A percentile compares a stretch with the other conserved stretches of the same genome.
These are phyloP conservation scores for Hymenoscyphus infarciens DNA, from an alignment of 2,329 filamentous ascomycete species.

Conservation along the genomic window DNA sequence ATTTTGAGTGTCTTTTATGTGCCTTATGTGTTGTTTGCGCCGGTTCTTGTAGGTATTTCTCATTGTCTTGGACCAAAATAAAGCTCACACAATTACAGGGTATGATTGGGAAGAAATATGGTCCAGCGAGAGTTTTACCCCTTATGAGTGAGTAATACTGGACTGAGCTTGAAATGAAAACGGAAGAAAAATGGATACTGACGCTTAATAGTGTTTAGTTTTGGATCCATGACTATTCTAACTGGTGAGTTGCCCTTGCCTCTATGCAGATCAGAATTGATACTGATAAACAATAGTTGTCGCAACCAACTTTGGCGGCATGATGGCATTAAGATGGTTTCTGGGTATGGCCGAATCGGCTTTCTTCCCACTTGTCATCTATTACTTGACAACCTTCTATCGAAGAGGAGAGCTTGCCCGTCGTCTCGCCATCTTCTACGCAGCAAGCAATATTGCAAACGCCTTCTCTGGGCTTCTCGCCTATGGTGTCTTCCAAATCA, in stretches of 20 bases:
- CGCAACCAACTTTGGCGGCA: conserved; percentile 57
- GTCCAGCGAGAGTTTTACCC: conserved; percentile 60
- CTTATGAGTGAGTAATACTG: conserved; percentile 45
- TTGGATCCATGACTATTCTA: conserved; percentile 60
- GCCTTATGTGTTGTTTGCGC: conserved; percentile 68
- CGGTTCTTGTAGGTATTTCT: conserved; percentile 46
- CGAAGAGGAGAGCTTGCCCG: conserved; percentile 67
- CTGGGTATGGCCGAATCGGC: conserved; percentile 63
- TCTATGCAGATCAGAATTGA: neutral
- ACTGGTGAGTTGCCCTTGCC: conserved; percentile 21
- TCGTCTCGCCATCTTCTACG: conserved; percentile 71
- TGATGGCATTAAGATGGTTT: conserved; percentile 67
- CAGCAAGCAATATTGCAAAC: conserved; percentile 69
- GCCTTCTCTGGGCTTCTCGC: conserved; percentile 49
- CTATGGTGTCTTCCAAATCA: conserved; percentile 49
- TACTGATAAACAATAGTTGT: conserved; percentile 38
- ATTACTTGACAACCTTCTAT: conserved; percentile 62
- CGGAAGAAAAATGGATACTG: neutral
- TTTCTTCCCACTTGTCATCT: conserved; percentile 65
- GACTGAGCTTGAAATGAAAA: neutral
- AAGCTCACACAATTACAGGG: conserved; percentile 43
- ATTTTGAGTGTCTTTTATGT: conserved; percentile 71
- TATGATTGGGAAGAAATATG: conserved; percentile 66
- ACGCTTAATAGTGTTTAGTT: conserved; percentile 50
- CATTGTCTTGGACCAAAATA: conserved; percentile 64